A percentile compares a stretch with the other conserved stretches of the same genome.
phyloP scores from a whole-genome alignment of 768 basidiomycete species.

The Ephemerocybe angulata region DNA sequence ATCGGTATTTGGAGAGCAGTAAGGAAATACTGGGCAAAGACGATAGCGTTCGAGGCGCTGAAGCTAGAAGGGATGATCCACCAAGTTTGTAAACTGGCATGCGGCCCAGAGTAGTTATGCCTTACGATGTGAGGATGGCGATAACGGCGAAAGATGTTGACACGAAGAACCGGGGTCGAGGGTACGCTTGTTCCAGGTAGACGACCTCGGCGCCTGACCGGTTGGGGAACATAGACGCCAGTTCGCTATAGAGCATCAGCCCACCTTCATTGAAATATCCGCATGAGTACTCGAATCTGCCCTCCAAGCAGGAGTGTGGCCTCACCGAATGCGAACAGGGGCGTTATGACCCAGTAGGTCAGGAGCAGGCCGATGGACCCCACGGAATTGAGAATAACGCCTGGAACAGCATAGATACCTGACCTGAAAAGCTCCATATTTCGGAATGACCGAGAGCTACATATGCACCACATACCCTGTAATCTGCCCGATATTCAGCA shows the following conservation, averaged over 20 bases:
- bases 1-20: constrained; percentile 30
- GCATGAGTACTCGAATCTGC: neutral
- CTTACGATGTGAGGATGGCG: constrained; percentile 33
- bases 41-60: constrained; percentile 32
- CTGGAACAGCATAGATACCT: constrained; percentile 36
- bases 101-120: neutral
- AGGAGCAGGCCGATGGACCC: constrained; percentile 33
- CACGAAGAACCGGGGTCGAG: constrained; percentile 40
- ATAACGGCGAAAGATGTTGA: constrained; percentile 41
- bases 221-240: constrained; percentile 45
- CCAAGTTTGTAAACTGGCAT: neutral
- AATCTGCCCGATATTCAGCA: constrained; percentile 35
- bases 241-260: constrained; percentile 38
- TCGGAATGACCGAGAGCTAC: neutral
- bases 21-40: constrained; percentile 37
- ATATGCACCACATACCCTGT: constrained; percentile 25
- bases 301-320: neutral
- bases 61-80: constrained; percentile 21
- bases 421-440: constrained; percentile 19
- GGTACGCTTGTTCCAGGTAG: constrained; percentile 45
- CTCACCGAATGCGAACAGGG: constrained; percentile 32
- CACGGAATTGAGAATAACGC: constrained; percentile 31
- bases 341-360: constrained; percentile 29
- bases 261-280: constrained; percentile 22
- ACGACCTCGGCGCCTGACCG: constrained; percentile 50